Base-by-base conservation (phyloP, 2,329 filamentous ascomycete species). In the Aureobasidium uvarum region DNA sequence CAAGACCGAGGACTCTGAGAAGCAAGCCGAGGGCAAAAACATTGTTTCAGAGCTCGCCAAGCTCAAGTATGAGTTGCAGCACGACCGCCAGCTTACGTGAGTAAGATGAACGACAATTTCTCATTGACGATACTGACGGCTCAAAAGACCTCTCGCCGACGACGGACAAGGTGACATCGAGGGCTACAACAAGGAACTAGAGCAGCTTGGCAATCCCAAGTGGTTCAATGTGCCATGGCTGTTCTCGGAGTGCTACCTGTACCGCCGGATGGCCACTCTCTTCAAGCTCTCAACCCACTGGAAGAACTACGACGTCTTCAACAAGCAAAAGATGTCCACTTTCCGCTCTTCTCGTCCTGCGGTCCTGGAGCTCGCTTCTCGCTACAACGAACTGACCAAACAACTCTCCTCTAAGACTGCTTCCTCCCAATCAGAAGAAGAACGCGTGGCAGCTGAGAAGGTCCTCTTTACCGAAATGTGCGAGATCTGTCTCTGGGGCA, bases 401-500 rank as follows among this genome's bases (percentile, higher is more conserved):
- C 85, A 93, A 74, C 81, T 95, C 41, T 81, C 84, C 48, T 75
- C 78, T 8, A 83, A 84, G 70, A 78, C 81, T 56, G 77, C 77
- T 0, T 67, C 76, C 10, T 72, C 74, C 1, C 79, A 82, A 48
- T 80, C 81, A 3, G 78, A 80, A 39, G 76, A 81, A 63, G 79
- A 87, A 69, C 74, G 86, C 58, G 84, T 86, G 36, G 85, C 89
- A 65, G 87, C 90, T 0, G 90, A 96, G 74, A 86, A 86, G 74
- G 78, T 93, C 0, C 80, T 97, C 31, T 98, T 98, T 79, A 83
- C 83, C 28, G 94, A 98, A 75, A 96, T 98, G 89, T 93, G 89
- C 77, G 92, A 97, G 81, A 95, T 97, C 71, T 97, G 93, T 75
- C 85, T 98, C 1, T 98, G 94, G 94, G 94, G 94, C 13, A 98